Evolutionary conservation across 345 rosid genomes (phyloP).

Genomic region (Eutrema heterophyllum): DNA sequence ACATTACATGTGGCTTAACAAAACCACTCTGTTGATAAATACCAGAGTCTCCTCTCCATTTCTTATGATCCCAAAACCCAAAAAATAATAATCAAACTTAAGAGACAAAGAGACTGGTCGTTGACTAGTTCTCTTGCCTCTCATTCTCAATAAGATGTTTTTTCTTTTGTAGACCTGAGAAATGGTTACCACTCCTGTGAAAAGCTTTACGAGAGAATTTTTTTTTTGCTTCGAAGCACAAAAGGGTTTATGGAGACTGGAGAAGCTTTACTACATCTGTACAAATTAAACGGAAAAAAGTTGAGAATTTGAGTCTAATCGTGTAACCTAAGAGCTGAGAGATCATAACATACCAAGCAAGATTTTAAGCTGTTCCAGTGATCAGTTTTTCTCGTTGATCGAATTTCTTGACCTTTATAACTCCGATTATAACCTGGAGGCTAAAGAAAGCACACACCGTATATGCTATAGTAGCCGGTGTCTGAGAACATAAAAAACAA

Average conservation of each 20-base stretch:
- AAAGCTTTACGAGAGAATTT: not conserved
- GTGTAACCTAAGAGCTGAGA: not conserved
- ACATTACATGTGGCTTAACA: conserved; percentile 6
- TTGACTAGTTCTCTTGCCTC: conserved; percentile 5
- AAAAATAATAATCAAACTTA: not conserved
- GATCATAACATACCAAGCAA: conserved; percentile 17
- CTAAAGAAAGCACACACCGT: conserved; percentile 67
- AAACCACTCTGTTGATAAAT: conserved; percentile 11
- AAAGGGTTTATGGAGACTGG: conserved; percentile 1
- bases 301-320: not conserved
- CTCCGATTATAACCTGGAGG: conserved; percentile 74
- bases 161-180: not conserved
- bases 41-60: conserved; percentile 6
- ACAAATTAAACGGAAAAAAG: not conserved
- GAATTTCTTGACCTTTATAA: conserved; percentile 72
- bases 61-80: not conserved
- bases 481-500: conserved; percentile 38
- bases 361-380: conserved; percentile 76
- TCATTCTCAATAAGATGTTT: not conserved
- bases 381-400: conserved; percentile 83
- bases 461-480: conserved; percentile 68
- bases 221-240: conserved; percentile 1
- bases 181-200: not conserved
- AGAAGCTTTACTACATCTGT: conserved; percentile 14
- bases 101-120: not conserved